Base-by-base conservation (phyloP, 441 rosid species). In the Adansonia rubrostipa region DNA sequence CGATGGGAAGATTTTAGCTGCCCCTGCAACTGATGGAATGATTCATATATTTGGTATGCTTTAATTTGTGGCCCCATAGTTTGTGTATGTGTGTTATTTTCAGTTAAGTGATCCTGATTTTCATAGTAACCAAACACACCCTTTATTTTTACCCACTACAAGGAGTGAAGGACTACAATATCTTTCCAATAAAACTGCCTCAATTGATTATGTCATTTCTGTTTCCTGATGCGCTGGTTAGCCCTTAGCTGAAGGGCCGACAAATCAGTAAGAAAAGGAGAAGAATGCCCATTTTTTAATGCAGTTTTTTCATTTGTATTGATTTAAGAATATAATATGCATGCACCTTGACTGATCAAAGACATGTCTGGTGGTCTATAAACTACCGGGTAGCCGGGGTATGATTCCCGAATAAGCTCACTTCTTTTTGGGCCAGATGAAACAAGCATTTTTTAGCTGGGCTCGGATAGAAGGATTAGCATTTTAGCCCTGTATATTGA, bases 21-120 rank as follows among this genome's bases (percentile, higher is more conserved):
- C 93, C 80, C 80, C 95, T 68, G 95, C 95, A 24, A 86, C 89
- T 56, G 93, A 91, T 87, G 92, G 93, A 82, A 91, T 91, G 95
- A 91, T 91, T 74, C 92, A 91, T 85, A 91, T 91, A 90, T 91
- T 91, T 79, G 95, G 93, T 91, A 91, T 91, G 93, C 95, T 89
- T 86, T 68, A 71, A 22, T 14, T 51, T 76, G 40, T 10, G 22
- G 53, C 19, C 14, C 65, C 33, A 36, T 76, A 11, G 24, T 63
- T 1, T 28, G 33, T 71, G 58, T 61, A 2, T 6, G 33, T 63
- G 1, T 51, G 28, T 28, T 24, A 17, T 24, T 17, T 61, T 42
- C 33, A 15, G 5, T 53, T 44, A 57, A 40, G 71, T 61, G 42
- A 15, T 61, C 33, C 48, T 57, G 57, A 15, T 78, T 73, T 24